Evolutionary conservation across 2,329 filamentous ascomycete genomes (phyloP).

Genomic region (Alternaria tenuissima): DNA sequence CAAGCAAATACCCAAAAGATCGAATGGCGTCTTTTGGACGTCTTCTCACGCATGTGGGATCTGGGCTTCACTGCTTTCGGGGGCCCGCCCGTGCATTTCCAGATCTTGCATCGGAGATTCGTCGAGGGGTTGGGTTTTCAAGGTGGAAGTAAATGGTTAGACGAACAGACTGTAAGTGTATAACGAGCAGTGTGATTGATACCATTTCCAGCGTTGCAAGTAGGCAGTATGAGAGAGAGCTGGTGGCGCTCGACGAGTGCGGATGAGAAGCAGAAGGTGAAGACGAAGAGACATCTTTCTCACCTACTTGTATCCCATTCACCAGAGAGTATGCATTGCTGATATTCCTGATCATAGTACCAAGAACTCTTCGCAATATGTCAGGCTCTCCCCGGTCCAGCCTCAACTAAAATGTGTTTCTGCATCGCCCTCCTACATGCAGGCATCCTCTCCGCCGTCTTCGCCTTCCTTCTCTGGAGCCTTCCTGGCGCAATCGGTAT

Average conservation of each 20-base stretch:
- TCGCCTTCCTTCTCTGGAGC: constrained; percentile 72
- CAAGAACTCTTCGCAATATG: constrained; percentile 76
- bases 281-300: too few relatives aligned
- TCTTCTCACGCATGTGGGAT: constrained; percentile 59
- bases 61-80: constrained; percentile 72
- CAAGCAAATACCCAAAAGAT: constrained; percentile 32
- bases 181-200: not conserved
- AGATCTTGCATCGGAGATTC: constrained; percentile 70
- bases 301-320: too few relatives aligned
- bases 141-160: constrained; percentile 68
- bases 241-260: too few relatives aligned
- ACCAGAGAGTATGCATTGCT: not conserved
- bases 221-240: not conserved
- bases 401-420: constrained; percentile 75
- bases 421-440: constrained; percentile 71
- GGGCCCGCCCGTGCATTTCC: constrained; percentile 74
- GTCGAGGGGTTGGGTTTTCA: constrained; percentile 60
- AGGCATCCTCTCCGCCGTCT: constrained; percentile 65
- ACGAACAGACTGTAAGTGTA: constrained; percentile 68
- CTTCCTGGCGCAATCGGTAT: constrained; percentile 75
- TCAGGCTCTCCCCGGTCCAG: constrained; percentile 73
- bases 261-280: not conserved
- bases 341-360: constrained; percentile 58
- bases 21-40: constrained; percentile 35
- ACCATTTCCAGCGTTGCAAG: not conserved